Evolutionary conservation across 805 yeast species (phyloP), one percentile per base, ranked within the genome.

Genomic region (Zygotorulaspora danielsina): DNA sequence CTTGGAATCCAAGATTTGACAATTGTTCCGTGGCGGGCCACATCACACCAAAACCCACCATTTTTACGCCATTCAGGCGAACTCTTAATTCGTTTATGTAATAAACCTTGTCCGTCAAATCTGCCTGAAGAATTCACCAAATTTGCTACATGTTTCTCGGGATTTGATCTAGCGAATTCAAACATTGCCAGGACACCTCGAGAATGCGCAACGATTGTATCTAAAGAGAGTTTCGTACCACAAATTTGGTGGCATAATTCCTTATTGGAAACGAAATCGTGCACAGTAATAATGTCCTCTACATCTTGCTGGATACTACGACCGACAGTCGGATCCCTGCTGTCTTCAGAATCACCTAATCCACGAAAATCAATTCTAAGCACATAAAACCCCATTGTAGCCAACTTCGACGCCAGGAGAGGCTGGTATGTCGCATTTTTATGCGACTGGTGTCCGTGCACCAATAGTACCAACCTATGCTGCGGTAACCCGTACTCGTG

Each of bases 361-460:
- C 82, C 84, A 39, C 96, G 70, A 53, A 89, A 88, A 61, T 89
- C 97, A 49, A 88, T 79, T 48, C 97, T 67, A 35, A 86, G 69
- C 3, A 82, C 74, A 54, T 71, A 77, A 40, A 77, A 66, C 0
- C 94, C 95, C 42, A 73, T 57, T 11, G 72, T 71, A 2, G 88
- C 79, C 39, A 89, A 58, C 18, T 61, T 63, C 19, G 73, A 72
- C 0, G 94, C 89, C 31, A 86, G 60, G 11, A 64, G 51, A 18
- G 75, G 73, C 47, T 82, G 87, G 60, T 82, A 88, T 43, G 85
- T 78, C 57, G 85, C 82, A 65, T 84, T 76, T 49, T 86, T 76
- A 57, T 89, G 94, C 0, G 95, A 94, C 1, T 80, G 89, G 45
- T 76, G 82, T 1, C 97, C 97, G 58, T 89, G 97, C n/a, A 78